Evolutionary conservation across 176 grass and related monocot species (phyloP), one percentile per base, ranked within the genome.

Genomic region (Oryza glaberrima): DNA sequence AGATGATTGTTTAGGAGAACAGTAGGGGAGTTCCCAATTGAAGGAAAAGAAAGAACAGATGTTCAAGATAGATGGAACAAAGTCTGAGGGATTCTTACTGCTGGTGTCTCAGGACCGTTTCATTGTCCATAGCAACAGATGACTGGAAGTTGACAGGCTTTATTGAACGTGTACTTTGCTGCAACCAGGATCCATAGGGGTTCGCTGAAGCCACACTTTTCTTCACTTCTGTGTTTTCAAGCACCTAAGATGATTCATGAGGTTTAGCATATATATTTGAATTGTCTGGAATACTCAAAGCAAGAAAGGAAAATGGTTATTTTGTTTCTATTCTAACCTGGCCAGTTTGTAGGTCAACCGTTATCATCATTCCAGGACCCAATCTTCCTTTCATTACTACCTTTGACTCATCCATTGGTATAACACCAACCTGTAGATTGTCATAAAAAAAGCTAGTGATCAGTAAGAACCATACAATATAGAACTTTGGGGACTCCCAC

Each of bases 361-460:
- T 96, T 72, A 99, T 99, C 96, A 99, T 99, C 96, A 99, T 99
- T 87, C 96, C 96, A 78, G 96, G 96, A 61, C 96, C 96, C 66
- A 99, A 72, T 91, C 96, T 92, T 61, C 96, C 96, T 91, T 99
- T 99, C 91, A 82, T 96, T 95, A 91, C 89, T 64, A 99, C 94
- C 82, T 94, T 99, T 2, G 96, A 94, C 72, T 99, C 96, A 84
- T 99, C 96, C 96, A 99, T 99, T 46, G 96, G 96, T 70, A 99
- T 85, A 88, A 99, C 96, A 86, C 96, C 96, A 84, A 99, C 96
- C 96, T 99, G 72, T 65, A 77, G 58, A 28, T 77, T 70, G 36
- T 49, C 34, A 93, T 86, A 65, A 85, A 91, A 67, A 67, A 83
- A 49, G 63, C 12, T 64, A 75, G 76, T 84, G 17, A 56, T 80